These are phyloP conservation scores for Chernovozyma aurita DNA, from an alignment of 1,139 yeast genomes.

Conservation along the genomic window DNA sequence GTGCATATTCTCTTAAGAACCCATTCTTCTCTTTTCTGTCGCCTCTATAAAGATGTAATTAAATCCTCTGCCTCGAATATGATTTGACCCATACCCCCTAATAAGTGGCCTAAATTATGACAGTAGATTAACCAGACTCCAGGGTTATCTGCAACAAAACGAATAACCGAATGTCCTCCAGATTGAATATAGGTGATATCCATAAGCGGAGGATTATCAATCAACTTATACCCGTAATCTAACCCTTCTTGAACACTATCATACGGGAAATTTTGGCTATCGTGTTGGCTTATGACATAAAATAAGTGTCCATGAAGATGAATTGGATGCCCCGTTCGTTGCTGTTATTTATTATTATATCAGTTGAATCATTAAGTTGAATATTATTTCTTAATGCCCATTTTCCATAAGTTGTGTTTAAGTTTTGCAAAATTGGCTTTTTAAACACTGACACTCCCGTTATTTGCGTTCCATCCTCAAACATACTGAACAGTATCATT, in stretches of 20 bases:
- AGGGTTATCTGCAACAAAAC: slow-evolving; percentile 18
- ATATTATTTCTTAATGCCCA: slow-evolving; percentile 17
- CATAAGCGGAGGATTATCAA: slow-evolving; percentile 19
- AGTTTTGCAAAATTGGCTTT: slow-evolving; percentile 14
- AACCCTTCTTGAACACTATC: slow-evolving; percentile 20
- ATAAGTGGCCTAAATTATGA: slow-evolving; percentile 32
- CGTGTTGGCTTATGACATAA: slow-evolving; percentile 22
- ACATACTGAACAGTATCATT: slow-evolving; percentile 23
- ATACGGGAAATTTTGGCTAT: slow-evolving; percentile 18
- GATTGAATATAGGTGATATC: slow-evolving; percentile 25
- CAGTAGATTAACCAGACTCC: slow-evolving; percentile 28
- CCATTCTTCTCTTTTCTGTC: too few relatives aligned
- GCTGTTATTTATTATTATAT: slow-evolving; percentile 24
- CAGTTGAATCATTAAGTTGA: slow-evolving; percentile 22
- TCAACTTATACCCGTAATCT: slow-evolving; percentile 11
- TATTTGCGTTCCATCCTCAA: slow-evolving; percentile 16
- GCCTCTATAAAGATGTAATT: slow-evolving; percentile 12
- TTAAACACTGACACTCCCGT: slow-evolving; percentile 16
- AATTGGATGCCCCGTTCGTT: slow-evolving; percentile 27
- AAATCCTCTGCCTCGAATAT: slow-evolving; percentile 21
- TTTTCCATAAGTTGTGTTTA: slow-evolving; percentile 3
- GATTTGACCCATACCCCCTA: slow-evolving; percentile 34
- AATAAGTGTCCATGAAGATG: slow-evolving; percentile 35
- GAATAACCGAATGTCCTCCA: slow-evolving; percentile 23
- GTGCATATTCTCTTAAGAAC: too few relatives aligned